Conservation (phyloP, 2,329 filamentous ascomycete genomes). For the Herpotrichia juniperi region DNA sequence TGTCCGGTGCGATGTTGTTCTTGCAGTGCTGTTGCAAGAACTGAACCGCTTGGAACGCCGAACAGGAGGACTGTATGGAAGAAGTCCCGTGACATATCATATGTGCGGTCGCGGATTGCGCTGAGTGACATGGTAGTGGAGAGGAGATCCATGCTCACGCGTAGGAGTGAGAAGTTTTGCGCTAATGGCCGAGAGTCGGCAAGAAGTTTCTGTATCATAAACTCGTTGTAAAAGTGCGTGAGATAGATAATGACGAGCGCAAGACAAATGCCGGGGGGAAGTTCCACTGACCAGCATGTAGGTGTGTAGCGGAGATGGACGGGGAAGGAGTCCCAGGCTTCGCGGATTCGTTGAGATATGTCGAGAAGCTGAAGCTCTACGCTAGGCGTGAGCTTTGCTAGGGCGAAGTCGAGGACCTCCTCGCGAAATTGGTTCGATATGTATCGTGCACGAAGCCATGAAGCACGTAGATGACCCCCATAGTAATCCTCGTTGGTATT, state of each 20-base stretch:
- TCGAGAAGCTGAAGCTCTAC: conserved; percentile 29
- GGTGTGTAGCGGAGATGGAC: conserved; percentile 37
- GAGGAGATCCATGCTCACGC: conserved; percentile 33
- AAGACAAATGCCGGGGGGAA: conserved; percentile 32
- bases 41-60: conserved; percentile 34
- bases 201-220: conserved; percentile 42
- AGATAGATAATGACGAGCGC: conserved; percentile 43
- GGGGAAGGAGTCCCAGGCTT: conserved; percentile 34
- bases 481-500: conserved; percentile 43
- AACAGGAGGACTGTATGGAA: conserved; percentile 34
- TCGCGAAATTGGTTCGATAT: conserved; percentile 34
- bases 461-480: conserved; percentile 19
- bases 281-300: conserved; percentile 33
- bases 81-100: conserved; percentile 40
- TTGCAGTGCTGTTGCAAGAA: conserved; percentile 36
- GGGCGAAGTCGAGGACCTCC: conserved; percentile 32
- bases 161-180: conserved; percentile 29
- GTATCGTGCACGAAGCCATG: conserved; percentile 35
- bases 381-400: conserved; percentile 4
- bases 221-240: conserved; percentile 42
- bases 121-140: conserved; percentile 33
- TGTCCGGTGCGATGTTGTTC: conserved; percentile 32
- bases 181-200: conserved; percentile 29
- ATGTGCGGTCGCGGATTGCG: conserved; percentile 35
- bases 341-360: conserved; percentile 34